A percentile compares a stretch with the other conserved stretches of the same genome.
Evolutionary conservation across 345 rosid genomes (phyloP).

Genomic region (Diplotaxis tenuifolia): DNA sequence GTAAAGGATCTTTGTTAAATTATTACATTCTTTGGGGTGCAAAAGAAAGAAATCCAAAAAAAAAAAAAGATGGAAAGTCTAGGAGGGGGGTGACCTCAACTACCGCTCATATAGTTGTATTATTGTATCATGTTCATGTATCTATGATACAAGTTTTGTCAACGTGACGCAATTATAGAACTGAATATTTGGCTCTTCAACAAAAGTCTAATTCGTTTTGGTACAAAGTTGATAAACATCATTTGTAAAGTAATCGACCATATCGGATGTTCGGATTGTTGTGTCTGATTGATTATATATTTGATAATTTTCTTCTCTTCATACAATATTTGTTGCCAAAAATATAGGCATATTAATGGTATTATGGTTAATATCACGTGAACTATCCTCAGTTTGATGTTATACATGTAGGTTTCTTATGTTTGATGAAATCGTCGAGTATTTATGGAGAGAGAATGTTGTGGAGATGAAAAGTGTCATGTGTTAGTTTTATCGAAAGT

Average conservation of each 20-base stretch:
- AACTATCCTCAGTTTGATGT: neutral
- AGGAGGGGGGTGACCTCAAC: conserved; percentile 29
- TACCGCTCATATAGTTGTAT: conserved; percentile 7
- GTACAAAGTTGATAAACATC: neutral
- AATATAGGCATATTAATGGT: neutral
- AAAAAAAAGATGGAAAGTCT: neutral
- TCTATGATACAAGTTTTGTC: conserved; percentile 13
- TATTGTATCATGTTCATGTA: conserved; percentile 14
- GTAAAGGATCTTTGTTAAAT: neutral
- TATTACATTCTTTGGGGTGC: neutral
- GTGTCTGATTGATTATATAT: neutral
- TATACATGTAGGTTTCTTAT: neutral
- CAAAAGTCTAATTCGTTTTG: neutral
- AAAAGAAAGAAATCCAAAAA: neutral
- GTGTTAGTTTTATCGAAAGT: neutral
- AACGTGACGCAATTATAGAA: conserved; percentile 27
- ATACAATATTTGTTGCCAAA: neutral
- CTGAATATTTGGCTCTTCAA: neutral
- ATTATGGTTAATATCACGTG: neutral
- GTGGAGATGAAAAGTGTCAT: neutral
- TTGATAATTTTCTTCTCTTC: neutral
- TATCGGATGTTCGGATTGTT: neutral
- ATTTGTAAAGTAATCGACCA: neutral
- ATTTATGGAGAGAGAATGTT: neutral
- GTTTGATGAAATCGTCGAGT: neutral